Conservation (phyloP, 1,284 basidiomycete genomes). For the Moesziomyces sp. region DNA sequence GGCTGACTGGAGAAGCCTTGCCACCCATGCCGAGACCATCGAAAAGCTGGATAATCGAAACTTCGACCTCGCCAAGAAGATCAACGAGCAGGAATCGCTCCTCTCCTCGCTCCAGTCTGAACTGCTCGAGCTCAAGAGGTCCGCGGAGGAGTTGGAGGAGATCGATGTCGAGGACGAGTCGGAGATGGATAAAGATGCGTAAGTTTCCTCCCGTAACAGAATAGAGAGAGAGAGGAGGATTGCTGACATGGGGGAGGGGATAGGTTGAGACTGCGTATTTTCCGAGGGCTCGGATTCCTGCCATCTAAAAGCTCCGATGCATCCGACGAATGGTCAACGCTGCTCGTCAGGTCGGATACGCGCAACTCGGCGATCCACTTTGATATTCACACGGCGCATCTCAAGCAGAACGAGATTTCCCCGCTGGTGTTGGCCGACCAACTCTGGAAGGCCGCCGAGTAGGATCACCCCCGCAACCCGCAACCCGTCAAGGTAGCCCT, state of each 20-base stretch:
- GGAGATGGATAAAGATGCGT: slow-evolving; percentile 57
- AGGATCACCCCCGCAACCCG: background rate
- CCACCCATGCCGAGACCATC: slow-evolving; percentile 44
- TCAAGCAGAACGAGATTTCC: slow-evolving; percentile 32
- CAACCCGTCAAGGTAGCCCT: too few relatives aligned
- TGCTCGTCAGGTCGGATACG: slow-evolving; percentile 52
- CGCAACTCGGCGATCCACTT: slow-evolving; percentile 54
- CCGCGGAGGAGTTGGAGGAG: slow-evolving; percentile 46
- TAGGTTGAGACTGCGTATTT: slow-evolving; percentile 50
- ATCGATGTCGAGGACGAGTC: slow-evolving; percentile 53
- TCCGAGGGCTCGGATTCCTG: slow-evolving; percentile 53
- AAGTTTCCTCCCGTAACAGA: slow-evolving; percentile 17
- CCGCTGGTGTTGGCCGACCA: slow-evolving; percentile 48
- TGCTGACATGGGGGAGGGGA: background rate
- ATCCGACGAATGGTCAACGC: slow-evolving; percentile 33
- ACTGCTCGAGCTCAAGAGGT: slow-evolving; percentile 38
- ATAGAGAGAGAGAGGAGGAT: too few relatives aligned
- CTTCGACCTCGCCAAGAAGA: slow-evolving; percentile 59
- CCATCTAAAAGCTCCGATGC: slow-evolving; percentile 23
- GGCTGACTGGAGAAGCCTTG: slow-evolving; percentile 53
- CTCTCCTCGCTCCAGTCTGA: slow-evolving; percentile 50
- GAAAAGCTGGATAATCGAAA: slow-evolving; percentile 56
- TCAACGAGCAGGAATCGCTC: slow-evolving; percentile 56
- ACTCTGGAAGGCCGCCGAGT: slow-evolving; percentile 56
- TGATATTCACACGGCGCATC: slow-evolving; percentile 35